Base-by-base conservation (phyloP, 352 stramenopile genomes). In the Thalassiosira hispida region DNA sequence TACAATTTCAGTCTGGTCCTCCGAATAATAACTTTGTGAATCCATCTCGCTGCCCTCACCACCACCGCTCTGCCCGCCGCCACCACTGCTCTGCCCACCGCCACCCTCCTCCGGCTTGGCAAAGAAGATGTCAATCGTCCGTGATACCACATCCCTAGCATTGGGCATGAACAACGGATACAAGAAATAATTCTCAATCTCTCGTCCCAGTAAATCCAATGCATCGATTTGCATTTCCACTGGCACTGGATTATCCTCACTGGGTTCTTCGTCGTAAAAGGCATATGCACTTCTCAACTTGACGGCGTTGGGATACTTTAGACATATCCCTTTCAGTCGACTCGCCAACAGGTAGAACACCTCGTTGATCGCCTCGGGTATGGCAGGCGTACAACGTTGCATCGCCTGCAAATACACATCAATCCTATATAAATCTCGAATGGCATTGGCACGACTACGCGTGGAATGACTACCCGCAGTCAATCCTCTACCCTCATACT, bases 181-280 rank as follows among this genome's bases (percentile, higher is more conserved):
- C 0, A 73, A 33, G 14, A 27, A 60, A 38, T 78, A 83, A 1
- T 53, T 55, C 38, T 61, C 33, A 25, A 83, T 83, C 31, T 78
- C 67, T 20, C 35, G 20, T n/a, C 60, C 52, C 1, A 83, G 56
- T 46, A 83, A 69, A 29, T 77, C 61, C 29, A 83, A 52, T 60
- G 75, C 75, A 65, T 83, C 75, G 11, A 74, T 23, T 9, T 78
- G 66, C 75, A 83, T 77, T 18, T 74, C 67, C 2, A 83, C 22
- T 22, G 75, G 75, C 22, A 83, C 67, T 7, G 66, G 66, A 59
- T 73, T 66, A 6, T 44, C 20, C 1, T 70, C 62, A 35, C 25
- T 16, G 16, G n/a, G 11, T 35, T 70, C 74, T 7, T 68, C 44
- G 16, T 67, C 55, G 42, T 71, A 60, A 27, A 65, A 25, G 14